Evolutionary conservation across 2,329 filamentous ascomycete species (phyloP).

Genomic region (Aspergillus aculeatus): DNA sequence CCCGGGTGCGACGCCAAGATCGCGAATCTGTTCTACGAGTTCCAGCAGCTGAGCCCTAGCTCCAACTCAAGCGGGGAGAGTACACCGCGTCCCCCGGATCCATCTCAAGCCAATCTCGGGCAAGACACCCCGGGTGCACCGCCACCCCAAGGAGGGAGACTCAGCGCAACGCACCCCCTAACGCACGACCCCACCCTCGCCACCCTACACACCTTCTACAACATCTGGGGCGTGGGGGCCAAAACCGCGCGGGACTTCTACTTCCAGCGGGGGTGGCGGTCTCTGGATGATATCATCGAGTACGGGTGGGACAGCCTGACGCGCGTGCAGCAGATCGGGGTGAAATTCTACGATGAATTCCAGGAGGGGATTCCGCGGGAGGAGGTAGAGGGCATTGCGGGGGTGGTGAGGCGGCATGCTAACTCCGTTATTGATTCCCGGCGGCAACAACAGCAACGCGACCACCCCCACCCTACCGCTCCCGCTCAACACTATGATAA

Average conservation of each 20-base stretch:
- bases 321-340: conserved; percentile 84
- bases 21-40: conserved; percentile 74
- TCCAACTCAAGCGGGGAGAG: background rate
- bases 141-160: conserved; percentile 49
- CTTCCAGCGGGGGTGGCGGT: conserved; percentile 70
- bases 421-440: conserved; percentile 52
- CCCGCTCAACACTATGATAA: too few relatives aligned
- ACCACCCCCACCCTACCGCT: too few relatives aligned
- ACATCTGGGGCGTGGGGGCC: conserved; percentile 90
- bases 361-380: conserved; percentile 65
- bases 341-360: conserved; percentile 93
- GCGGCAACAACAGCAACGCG: conserved; percentile 12
- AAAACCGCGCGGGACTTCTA: conserved; percentile 81
- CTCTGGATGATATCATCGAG: conserved; percentile 83
- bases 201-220: conserved; percentile 69
- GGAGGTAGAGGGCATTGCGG: conserved; percentile 71
- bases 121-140: too few relatives aligned
- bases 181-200: conserved; percentile 64
- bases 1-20: conserved; percentile 83
- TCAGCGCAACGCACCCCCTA: conserved; percentile 65
- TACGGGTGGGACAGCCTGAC: conserved; percentile 73
- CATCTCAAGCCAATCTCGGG: background rate
- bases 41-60: conserved; percentile 47
- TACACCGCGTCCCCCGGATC: background rate
- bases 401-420: conserved; percentile 65